These are phyloP conservation scores for Amaranthus hypochondriacus DNA, from an alignment of 148 eudicot species.

Conservation along the genomic window DNA sequence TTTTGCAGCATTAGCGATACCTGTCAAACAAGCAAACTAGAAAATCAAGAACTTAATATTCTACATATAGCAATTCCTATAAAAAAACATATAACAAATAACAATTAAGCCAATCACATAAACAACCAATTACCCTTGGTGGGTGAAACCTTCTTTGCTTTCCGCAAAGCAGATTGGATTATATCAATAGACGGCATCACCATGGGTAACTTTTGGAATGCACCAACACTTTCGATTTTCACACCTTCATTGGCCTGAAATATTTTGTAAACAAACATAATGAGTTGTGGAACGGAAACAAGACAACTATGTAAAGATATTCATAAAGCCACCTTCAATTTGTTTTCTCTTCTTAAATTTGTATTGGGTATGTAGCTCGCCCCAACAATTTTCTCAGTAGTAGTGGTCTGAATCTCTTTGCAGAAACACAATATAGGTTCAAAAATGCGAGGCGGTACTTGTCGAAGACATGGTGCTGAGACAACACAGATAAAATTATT, in stretches of 20 bases:
- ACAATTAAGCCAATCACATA: not conserved
- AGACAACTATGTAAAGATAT: not conserved
- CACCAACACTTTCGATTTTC: constrained; percentile 61
- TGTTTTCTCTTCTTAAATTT: constrained; percentile 30
- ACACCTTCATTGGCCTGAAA: constrained; percentile 39
- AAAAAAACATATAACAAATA: not conserved
- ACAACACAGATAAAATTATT: constrained; percentile 8
- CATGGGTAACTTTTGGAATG: constrained; percentile 93
- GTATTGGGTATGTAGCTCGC: constrained; percentile 58
- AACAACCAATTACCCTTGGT: constrained; percentile 67
- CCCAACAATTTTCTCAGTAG: constrained; percentile 45
- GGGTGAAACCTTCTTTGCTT: constrained; percentile 74
- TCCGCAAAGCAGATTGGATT: constrained; percentile 71
- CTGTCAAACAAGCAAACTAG: constrained; percentile 38
- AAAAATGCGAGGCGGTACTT: constrained; percentile 26
- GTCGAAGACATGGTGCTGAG: constrained; percentile 33
- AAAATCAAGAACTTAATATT: not conserved
- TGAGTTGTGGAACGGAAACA: not conserved
- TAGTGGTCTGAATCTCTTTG: constrained; percentile 58
- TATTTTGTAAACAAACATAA: not conserved
- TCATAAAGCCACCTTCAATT: constrained; percentile 33
- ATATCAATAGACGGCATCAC: constrained; percentile 93
- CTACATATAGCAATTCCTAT: not conserved
- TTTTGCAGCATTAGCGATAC: constrained; percentile 88
- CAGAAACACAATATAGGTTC: constrained; percentile 45